phyloP scores from a whole-genome alignment of 345 rosid species.

The Noccaea caerulescens region DNA sequence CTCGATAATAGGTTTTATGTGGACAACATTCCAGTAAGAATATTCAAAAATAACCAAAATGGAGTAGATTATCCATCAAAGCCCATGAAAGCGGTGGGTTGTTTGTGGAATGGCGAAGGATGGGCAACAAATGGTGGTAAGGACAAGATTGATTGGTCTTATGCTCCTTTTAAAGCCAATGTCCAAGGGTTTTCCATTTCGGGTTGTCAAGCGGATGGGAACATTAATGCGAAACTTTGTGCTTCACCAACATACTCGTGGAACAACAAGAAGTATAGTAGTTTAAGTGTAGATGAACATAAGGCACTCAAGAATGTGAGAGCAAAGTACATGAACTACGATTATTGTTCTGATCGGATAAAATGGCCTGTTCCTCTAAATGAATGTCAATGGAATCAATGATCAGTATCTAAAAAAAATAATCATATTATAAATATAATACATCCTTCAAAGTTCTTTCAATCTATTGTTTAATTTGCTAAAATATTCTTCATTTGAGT shows the following conservation, averaged over 20 bases:
- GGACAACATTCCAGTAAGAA: constrained; percentile 64
- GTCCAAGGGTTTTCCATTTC: constrained; percentile 50
- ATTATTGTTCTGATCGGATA: constrained; percentile 32
- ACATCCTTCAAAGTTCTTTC: too few relatives aligned
- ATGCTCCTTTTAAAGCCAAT: constrained; percentile 60
- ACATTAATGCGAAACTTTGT: background rate
- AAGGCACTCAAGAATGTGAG: constrained; percentile 21
- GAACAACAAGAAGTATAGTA: constrained; percentile 46
- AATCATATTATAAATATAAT: too few relatives aligned
- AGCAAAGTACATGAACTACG: constrained; percentile 34
- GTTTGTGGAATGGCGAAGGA: constrained; percentile 65
- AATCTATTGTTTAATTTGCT: too few relatives aligned
- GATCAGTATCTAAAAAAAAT: background rate
- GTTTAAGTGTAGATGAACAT: constrained; percentile 11
- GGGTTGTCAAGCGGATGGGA: constrained; percentile 46
- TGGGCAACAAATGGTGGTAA: constrained; percentile 75
- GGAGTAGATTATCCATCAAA: constrained; percentile 56
- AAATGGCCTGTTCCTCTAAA: constrained; percentile 11
- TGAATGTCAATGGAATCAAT: constrained; percentile 38
- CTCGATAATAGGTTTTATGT: constrained; percentile 52
- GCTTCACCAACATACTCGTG: constrained; percentile 50
- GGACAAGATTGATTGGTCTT: constrained; percentile 59
- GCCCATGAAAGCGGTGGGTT: constrained; percentile 59
- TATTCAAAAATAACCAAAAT: constrained; percentile 56
- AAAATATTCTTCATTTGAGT: too few relatives aligned